A percentile compares a stretch with the other conserved stretches of the same genome.
These are phyloP conservation scores for Actinomucor elegans DNA, from an alignment of 371 early-diverging fungal species.

Conservation along the genomic window DNA sequence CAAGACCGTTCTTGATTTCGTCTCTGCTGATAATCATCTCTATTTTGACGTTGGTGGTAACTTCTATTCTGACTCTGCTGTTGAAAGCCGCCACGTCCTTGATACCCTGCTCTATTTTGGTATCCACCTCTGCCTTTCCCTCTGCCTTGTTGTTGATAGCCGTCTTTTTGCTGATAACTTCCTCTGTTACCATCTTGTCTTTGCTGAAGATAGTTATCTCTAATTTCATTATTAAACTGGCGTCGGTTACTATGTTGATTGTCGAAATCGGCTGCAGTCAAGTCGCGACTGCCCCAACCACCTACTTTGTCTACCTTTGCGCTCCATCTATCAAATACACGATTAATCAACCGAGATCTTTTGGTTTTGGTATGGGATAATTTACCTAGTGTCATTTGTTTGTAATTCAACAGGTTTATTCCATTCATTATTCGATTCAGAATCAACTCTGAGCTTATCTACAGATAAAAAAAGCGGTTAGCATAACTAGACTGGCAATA, in stretches of 20 bases:
- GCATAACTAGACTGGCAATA: background rate
- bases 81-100: background rate
- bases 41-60: background rate
- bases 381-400: constrained; percentile 2
- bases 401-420: background rate
- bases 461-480: background rate
- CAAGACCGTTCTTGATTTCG: background rate
- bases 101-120: background rate
- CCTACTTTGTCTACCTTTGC: background rate
- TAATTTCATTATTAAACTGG: too few relatives aligned
- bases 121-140: background rate
- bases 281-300: background rate
- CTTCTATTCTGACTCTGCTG: background rate
- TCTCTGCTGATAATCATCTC: background rate
- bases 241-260: too few relatives aligned
- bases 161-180: background rate
- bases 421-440: constrained; percentile 3
- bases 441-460: constrained; percentile 4
- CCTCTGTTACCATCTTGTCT: background rate
- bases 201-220: too few relatives aligned
- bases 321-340: background rate
- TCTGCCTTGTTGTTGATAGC: background rate
- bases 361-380: background rate
- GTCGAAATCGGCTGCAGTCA: background rate
- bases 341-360: background rate